phyloP scores from a whole-genome alignment of 306 rosid genomes.

The Begonia peltatifolia region DNA sequence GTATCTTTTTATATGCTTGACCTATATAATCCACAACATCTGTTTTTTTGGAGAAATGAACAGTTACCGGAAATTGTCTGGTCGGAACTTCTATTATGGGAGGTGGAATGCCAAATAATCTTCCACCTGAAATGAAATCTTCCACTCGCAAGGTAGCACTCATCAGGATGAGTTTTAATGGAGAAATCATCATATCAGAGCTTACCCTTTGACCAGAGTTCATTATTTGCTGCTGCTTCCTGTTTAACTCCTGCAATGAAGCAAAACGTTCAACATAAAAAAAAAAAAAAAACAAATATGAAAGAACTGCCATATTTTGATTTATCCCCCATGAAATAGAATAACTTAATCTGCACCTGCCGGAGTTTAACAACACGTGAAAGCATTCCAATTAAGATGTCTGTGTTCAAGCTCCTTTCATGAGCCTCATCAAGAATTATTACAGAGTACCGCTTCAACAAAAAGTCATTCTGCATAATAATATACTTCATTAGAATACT shows the following conservation, averaged over 20 bases:
- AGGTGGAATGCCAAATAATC: constrained; percentile 47
- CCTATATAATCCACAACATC: constrained; percentile 57
- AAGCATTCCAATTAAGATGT: constrained; percentile 86
- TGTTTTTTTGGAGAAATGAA: constrained; percentile 69
- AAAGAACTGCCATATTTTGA: constrained; percentile 1
- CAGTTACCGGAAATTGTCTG: constrained; percentile 70
- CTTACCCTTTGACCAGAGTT: constrained; percentile 39
- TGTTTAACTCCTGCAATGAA: constrained; percentile 31
- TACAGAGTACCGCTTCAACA: constrained; percentile 67
- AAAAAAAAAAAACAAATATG: constrained; percentile 2
- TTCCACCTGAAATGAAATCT: constrained; percentile 56
- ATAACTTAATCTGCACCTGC: constrained; percentile 32
- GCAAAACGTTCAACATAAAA: neutral
- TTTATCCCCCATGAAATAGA: neutral
- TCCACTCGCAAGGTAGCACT: constrained; percentile 88
- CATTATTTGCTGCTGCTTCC: constrained; percentile 27
- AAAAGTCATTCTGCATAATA: constrained; percentile 56
- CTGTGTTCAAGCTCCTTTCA: constrained; percentile 96
- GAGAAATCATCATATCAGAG: constrained; percentile 44
- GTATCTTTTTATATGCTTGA: constrained; percentile 71
- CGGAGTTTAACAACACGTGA: constrained; percentile 59
- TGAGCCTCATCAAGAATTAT: constrained; percentile 90
- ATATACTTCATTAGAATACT: constrained; percentile 5
- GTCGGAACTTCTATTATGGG: constrained; percentile 74
- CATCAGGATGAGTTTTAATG: constrained; percentile 85